Evolutionary conservation across 495 filamentous ascomycete species (phyloP), one percentile per base, ranked within the genome.

Genomic region (Parathielavia appendiculata): DNA sequence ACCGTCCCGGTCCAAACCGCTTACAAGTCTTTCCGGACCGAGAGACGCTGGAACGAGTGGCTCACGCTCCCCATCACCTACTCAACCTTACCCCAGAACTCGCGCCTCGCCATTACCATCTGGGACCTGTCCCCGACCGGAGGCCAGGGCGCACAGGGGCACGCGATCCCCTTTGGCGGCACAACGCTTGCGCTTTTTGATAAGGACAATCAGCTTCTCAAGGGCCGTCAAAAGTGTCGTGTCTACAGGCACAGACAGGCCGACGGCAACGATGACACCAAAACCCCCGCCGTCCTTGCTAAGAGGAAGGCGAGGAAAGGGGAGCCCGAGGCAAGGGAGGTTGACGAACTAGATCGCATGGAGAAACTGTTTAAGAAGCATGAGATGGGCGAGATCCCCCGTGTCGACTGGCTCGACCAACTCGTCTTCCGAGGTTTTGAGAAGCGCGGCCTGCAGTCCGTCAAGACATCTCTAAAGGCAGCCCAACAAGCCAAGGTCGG

Each of bases 41-140:
- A 83, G 51, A 83, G 95, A 64, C 81, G 75, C 69, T 99, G 93
- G 93, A 92, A 92, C 68, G 93, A 99, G 75, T 99, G 95, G 95
- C 81, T 99, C 30, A 83, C 84, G 12, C 72, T 99, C 47, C 92
- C 95, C 13, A 83, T 96, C 65, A 80, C 79, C 2, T 91, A 96
- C 62, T 85, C 88, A 46, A 85, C 86, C 49, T 80, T 92, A 4
- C 91, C 92, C 20, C 73, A 87, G 30, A 86, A 85, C 57, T 81
- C 90, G 2, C 89, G 90, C 64, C 79, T 99, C 32, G 93, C 95
- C 12, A 89, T 99, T 46, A 99, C 93, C 12, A 73, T 97, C 54
- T 97, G 93, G 95, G 93, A 99, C 66, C 70, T 97, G 22, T 93
- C 90, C 7, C 90, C 92, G 5, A 81, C 85, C 19, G 84, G 84